phyloP scores from a whole-genome alignment of 1,284 basidiomycete species.

The Agroathelia rolfsii region DNA sequence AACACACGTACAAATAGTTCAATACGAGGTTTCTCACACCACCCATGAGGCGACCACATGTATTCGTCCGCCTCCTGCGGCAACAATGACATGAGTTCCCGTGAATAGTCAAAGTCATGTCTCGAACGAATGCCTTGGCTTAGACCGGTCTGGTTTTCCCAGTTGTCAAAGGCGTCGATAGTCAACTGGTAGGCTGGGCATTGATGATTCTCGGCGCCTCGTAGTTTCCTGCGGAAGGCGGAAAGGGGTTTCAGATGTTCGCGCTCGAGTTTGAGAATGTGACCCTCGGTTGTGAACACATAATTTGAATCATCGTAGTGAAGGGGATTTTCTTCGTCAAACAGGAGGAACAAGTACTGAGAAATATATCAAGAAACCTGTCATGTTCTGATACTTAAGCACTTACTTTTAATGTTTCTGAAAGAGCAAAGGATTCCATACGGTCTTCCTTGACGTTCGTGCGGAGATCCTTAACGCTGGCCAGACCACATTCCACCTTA shows the following conservation, averaged over 20 bases:
- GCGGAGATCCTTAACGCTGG: conserved; percentile 71
- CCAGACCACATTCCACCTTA: conserved; percentile 78
- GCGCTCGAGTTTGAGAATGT: conserved; percentile 64
- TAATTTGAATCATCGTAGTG: conserved; percentile 71
- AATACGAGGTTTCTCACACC: conserved; percentile 63
- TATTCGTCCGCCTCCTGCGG: conserved; percentile 40
- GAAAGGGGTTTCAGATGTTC: conserved; percentile 47
- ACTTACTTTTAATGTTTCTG: conserved; percentile 79
- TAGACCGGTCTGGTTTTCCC: conserved; percentile 34
- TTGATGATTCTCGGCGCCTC: conserved; percentile 56
- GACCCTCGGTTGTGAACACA: conserved; percentile 90
- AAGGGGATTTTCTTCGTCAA: conserved; percentile 75
- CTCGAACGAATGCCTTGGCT: conserved; percentile 60
- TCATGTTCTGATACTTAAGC: conserved; percentile 3
- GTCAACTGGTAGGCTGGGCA: conserved; percentile 63
- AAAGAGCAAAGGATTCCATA: conserved; percentile 89
- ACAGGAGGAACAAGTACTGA: conserved; percentile 85
- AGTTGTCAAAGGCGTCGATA: conserved; percentile 22
- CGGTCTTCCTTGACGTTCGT: conserved; percentile 78
- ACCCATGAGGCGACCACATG: conserved; percentile 58
- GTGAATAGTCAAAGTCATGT: conserved; percentile 69
- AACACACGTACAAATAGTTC: conserved; percentile 55
- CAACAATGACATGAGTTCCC: conserved; percentile 48
- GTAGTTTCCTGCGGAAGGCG: conserved; percentile 46
- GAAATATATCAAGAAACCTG: neutral